phyloP scores from a whole-genome alignment of 2,329 filamentous ascomycete genomes.

The Monilinia fructicola region DNA sequence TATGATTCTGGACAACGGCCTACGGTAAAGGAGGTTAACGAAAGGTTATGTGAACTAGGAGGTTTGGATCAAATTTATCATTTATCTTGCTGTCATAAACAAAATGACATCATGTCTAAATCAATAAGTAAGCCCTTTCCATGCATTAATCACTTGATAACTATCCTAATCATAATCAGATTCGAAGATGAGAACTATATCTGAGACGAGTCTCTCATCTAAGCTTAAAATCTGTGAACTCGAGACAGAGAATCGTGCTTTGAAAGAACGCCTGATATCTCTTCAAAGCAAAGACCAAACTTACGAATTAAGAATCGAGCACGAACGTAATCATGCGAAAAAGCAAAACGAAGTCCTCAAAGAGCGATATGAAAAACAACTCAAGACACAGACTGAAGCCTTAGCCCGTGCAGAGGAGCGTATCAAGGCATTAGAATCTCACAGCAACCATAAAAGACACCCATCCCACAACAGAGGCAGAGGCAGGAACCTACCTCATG shows the following conservation, averaged over 20 bases:
- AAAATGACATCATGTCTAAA: constrained; percentile 39
- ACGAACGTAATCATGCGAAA: constrained; percentile 31
- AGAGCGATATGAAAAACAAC: constrained; percentile 30
- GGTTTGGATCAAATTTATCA: constrained; percentile 52
- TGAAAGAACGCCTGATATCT: constrained; percentile 28
- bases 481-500: constrained; percentile 22
- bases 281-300: constrained; percentile 29
- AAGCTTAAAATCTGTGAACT: constrained; percentile 22
- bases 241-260: constrained; percentile 25
- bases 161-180: constrained; percentile 22
- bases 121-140: constrained; percentile 41
- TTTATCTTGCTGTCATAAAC: constrained; percentile 47
- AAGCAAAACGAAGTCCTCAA: constrained; percentile 31
- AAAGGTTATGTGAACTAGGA: constrained; percentile 47
- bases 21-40: constrained; percentile 51
- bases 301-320: constrained; percentile 30
- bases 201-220: constrained; percentile 20
- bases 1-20: constrained; percentile 51
- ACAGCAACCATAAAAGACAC: constrained; percentile 13
- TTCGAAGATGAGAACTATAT: constrained; percentile 28
- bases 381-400: constrained; percentile 26
- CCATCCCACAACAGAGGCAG: constrained; percentile 26
- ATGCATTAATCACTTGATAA: too few species aligned
- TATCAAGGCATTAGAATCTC: constrained; percentile 24
- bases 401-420: constrained; percentile 22